Conservation (phyloP, 805 yeast species). For the Candida suzukii region DNA sequence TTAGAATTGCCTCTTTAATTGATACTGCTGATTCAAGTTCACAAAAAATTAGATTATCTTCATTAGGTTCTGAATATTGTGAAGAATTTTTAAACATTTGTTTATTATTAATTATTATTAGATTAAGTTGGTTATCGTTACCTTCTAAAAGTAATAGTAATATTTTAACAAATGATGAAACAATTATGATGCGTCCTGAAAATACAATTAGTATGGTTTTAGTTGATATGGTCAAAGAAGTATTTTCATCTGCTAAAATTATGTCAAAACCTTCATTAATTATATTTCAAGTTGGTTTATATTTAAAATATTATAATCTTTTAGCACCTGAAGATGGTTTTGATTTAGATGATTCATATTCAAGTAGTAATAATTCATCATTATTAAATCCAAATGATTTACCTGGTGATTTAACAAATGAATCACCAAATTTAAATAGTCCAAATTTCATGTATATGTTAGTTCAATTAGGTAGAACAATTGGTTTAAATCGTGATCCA, state of each 20-base stretch:
- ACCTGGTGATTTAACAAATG: conserved; percentile 27
- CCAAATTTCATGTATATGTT: conserved; percentile 28
- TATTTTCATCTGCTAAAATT: conserved; percentile 34
- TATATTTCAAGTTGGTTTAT: conserved; percentile 54
- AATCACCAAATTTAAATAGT: conserved; percentile 28
- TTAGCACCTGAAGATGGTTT: conserved; percentile 53
- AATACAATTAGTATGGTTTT: conserved; percentile 33
- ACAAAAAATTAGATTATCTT: conserved; percentile 20
- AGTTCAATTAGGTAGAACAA: conserved; percentile 36
- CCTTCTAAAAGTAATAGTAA: conserved; percentile 34
- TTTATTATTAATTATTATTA: conserved; percentile 40
- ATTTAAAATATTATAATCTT: conserved; percentile 46
- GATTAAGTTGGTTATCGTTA: conserved; percentile 50
- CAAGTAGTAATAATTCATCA: conserved; percentile 8
- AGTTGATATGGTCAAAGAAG: conserved; percentile 38
- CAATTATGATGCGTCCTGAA: conserved; percentile 30
- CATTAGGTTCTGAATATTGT: conserved; percentile 28
- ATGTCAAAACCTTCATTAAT: conserved; percentile 38
- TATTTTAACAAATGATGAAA: conserved; percentile 20
- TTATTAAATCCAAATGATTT: conserved; percentile 24
- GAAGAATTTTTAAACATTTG: conserved; percentile 45
- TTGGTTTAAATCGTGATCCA: conserved; percentile 45
- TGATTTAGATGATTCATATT: conserved; percentile 34
- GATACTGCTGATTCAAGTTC: conserved; percentile 30
- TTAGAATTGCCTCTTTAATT: conserved; percentile 35